phyloP scores from a whole-genome alignment of 805 yeast species.

The Debaryomyces maramus region DNA sequence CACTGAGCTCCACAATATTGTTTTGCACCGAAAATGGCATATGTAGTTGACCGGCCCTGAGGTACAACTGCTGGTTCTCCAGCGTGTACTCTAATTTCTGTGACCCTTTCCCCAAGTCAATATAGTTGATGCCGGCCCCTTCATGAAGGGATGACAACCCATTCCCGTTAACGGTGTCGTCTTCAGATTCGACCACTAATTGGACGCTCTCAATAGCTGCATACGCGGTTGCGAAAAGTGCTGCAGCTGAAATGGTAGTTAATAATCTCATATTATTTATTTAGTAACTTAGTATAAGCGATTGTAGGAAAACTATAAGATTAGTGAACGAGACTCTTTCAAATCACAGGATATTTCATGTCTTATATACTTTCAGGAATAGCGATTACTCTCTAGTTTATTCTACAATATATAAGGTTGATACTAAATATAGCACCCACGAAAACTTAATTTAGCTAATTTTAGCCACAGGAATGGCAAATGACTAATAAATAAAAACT shows the following conservation, averaged over 20 bases:
- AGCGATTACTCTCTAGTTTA: no score
- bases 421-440: no score
- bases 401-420: no score
- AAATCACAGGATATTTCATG: no score
- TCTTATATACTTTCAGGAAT: no score
- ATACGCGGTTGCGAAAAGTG: neutral
- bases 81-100: conserved; percentile 20
- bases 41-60: neutral
- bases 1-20: conserved; percentile 12
- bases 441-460: no score
- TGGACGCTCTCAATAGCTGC: conserved; percentile 10
- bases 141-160: conserved; percentile 35
- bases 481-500: no score
- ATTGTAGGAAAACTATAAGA: conserved; percentile 11
- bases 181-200: conserved; percentile 24
- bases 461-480: no score
- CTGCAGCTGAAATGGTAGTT: neutral
- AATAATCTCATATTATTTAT: neutral
- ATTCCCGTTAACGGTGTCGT: conserved; percentile 25
- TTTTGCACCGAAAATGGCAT: neutral
- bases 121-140: conserved; percentile 47
- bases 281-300: conserved; percentile 11
- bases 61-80: neutral
- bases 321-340: no score
- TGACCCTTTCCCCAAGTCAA: conserved; percentile 27